Percentiles rank a stretch among this genome's conserved stretches.
These are phyloP conservation scores for Elsinoe necatrix DNA, from an alignment of 2,329 filamentous ascomycete genomes.

Conservation along the genomic window DNA sequence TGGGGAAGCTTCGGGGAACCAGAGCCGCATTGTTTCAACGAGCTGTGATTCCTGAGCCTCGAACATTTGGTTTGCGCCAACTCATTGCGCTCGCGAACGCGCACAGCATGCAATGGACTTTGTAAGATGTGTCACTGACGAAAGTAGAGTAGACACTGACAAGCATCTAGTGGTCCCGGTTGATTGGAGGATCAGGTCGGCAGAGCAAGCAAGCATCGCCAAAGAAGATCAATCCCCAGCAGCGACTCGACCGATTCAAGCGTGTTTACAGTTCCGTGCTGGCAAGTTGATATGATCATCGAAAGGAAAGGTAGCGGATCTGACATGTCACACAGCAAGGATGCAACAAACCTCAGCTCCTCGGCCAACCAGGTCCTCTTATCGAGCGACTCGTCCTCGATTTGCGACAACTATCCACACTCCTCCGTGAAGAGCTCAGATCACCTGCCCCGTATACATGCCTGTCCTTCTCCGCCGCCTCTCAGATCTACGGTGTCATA, in stretches of 20 bases:
- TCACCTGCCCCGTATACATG: constrained; percentile 85
- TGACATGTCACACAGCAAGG: constrained; percentile 40
- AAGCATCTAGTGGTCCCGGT: constrained; percentile 47
- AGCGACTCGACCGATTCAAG: constrained; percentile 54
- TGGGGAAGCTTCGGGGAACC: background rate
- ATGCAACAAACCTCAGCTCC: constrained; percentile 49
- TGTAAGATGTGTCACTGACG: constrained; percentile 7
- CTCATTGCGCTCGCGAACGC: background rate
- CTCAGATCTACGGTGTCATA: constrained; percentile 82
- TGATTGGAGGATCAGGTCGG: constrained; percentile 49
- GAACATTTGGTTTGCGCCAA: background rate
- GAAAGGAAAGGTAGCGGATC: background rate
- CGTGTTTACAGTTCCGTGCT: constrained; percentile 52
- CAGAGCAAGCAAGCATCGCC: constrained; percentile 39
- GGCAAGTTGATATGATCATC: constrained; percentile 28
- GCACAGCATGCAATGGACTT: constrained; percentile 19
- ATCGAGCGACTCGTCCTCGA: constrained; percentile 43
- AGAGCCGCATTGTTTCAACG: background rate
- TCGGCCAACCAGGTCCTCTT: constrained; percentile 44
- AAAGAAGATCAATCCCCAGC: constrained; percentile 46
- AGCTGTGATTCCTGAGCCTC: background rate
- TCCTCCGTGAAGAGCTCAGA: constrained; percentile 82
- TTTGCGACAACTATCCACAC: constrained; percentile 50
- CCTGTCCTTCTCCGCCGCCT: constrained; percentile 73
- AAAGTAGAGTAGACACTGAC: background rate